A percentile compares a stretch with the other conserved stretches of the same genome.
Conservation (phyloP, 768 basidiomycete genomes). For the Tephrocybe sp. region DNA sequence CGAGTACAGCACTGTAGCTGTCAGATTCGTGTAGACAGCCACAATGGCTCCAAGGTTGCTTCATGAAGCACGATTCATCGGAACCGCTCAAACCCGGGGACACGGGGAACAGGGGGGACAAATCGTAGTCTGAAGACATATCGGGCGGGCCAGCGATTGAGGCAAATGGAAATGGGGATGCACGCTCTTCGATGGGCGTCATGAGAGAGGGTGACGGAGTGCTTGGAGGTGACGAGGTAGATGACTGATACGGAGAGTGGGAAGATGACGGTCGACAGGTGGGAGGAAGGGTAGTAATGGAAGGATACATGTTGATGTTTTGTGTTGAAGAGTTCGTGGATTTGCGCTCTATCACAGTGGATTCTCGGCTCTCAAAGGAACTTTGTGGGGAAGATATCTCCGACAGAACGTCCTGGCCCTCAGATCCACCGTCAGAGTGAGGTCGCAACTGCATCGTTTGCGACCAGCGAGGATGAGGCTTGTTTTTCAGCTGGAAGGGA, state of each 20-base stretch:
- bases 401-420: conserved; percentile 17
- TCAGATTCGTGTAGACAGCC: conserved; percentile 54
- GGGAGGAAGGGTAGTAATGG: conserved; percentile 21
- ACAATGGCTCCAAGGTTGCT: conserved; percentile 40
- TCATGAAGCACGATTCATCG: conserved; percentile 27
- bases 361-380: conserved; percentile 28
- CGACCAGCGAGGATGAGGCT: conserved; percentile 67
- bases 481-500: conserved; percentile 58
- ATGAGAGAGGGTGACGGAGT: conserved; percentile 37
- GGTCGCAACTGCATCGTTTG: conserved; percentile 33
- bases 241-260: conserved; percentile 27
- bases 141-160: conserved; percentile 24
- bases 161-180: conserved; percentile 30
- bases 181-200: conserved; percentile 46
- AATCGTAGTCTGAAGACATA: conserved; percentile 36
- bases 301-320: conserved; percentile 18
- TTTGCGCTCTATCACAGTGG: no score
- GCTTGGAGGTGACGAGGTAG: conserved; percentile 30
- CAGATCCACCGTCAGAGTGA: conserved; percentile 19
- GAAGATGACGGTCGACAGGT: conserved; percentile 20
- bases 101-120: conserved; percentile 40
- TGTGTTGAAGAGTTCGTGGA: conserved; percentile 8
- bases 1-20: conserved; percentile 57
- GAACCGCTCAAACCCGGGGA: conserved; percentile 29
- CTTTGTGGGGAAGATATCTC: conserved; percentile 28